Percentiles rank a stretch among this genome's conserved stretches.
Evolutionary conservation across 345 rosid genomes (phyloP).

Genomic region (Linum lewisii): DNA sequence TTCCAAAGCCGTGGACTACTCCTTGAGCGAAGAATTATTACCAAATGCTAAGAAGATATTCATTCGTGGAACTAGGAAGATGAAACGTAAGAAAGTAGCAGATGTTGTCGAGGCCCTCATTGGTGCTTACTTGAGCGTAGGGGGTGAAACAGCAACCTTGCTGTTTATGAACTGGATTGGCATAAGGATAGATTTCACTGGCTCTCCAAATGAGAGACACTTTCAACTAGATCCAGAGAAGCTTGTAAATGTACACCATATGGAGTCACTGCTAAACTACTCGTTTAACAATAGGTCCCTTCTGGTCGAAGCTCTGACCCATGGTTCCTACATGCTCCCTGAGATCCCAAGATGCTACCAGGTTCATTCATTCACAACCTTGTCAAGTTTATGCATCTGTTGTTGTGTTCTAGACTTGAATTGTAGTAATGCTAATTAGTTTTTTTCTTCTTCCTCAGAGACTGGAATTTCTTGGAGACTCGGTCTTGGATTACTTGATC

Average conservation of each 20-base stretch:
- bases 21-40: constrained; percentile 28
- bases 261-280: constrained; percentile 54
- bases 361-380: constrained; percentile 33
- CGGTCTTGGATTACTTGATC: constrained; percentile 71
- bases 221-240: constrained; percentile 25
- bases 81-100: constrained; percentile 59
- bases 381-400: background rate
- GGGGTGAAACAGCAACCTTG: constrained; percentile 59
- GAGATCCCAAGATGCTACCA: constrained; percentile 86
- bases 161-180: constrained; percentile 67
- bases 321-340: constrained; percentile 88
- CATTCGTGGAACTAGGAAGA: constrained; percentile 26
- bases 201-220: constrained; percentile 24
- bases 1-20: constrained; percentile 25
- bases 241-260: constrained; percentile 30
- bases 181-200: constrained; percentile 37
- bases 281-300: constrained; percentile 50
- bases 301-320: constrained; percentile 84
- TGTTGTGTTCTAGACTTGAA: background rate
- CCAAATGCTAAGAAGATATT: constrained; percentile 34
- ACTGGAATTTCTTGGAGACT: constrained; percentile 88
- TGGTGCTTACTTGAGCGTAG: constrained; percentile 68
- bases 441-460: constrained; percentile 34
- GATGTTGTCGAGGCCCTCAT: constrained; percentile 83
- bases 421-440: background rate